These are phyloP conservation scores for Didymella keratinophila DNA, from an alignment of 2,329 filamentous ascomycete species.

Conservation along the genomic window DNA sequence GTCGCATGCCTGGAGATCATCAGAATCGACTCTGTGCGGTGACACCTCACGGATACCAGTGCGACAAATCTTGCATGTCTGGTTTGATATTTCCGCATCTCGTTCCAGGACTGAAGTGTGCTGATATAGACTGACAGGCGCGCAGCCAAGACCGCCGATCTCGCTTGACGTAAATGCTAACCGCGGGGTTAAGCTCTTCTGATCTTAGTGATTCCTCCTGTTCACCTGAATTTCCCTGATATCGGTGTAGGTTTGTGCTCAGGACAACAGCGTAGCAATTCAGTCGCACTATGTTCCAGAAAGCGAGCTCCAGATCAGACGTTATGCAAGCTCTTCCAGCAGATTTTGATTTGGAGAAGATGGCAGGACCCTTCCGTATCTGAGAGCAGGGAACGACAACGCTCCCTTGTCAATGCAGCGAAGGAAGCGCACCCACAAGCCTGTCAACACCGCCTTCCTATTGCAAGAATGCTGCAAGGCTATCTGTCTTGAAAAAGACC, in stretches of 20 bases:
- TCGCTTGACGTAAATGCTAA: conserved; percentile 14
- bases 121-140: conserved; percentile 4
- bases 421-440: conserved; percentile 4
- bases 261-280: not conserved
- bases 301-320: not conserved
- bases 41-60: not conserved
- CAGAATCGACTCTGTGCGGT: not conserved
- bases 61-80: not conserved
- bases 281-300: not conserved
- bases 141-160: conserved; percentile 8
- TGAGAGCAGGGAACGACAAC: conserved; percentile 3
- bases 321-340: not conserved
- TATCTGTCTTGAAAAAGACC: conserved; percentile 9
- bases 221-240: not conserved
- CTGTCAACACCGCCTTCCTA: conserved; percentile 13
- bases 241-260: not conserved
- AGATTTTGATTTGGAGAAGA: not conserved
- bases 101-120: not conserved
- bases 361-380: not conserved
- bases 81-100: not conserved
- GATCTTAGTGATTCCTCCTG: conserved; percentile 1
- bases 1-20: not conserved
- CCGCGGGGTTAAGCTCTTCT: conserved; percentile 6
- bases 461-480: conserved; percentile 6
- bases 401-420: conserved; percentile 8